Base-by-base conservation (phyloP, 78 protist species). In the Chrysochromulina tobinii region DNA sequence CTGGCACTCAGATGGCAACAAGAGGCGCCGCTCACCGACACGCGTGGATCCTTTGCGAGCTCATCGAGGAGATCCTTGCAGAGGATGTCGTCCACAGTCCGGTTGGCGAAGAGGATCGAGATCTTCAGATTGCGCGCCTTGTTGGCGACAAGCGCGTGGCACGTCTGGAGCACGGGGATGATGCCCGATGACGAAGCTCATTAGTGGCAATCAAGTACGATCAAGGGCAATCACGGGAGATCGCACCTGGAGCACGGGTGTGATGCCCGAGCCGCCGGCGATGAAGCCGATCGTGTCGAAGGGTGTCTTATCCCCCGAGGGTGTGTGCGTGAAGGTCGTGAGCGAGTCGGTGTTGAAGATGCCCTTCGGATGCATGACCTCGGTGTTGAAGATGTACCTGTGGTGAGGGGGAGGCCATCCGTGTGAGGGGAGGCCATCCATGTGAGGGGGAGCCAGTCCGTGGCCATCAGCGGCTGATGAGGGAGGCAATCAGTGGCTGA, bases 261-360 rank as follows among this genome's bases (percentile, higher is more conserved):
- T 95, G 90, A 96, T 95, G 88, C 98, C 98, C 0, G 97, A 92
- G 67, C 98, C 98, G 72, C 98, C 98, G 23, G 94, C 89, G 25
- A 96, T 88, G 93, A 96, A 85, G 61, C 96, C 97, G 50, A 96
- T 5, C 54, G 20, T 72, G 53, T 38, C 6, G 53, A 27, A 72
- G n/a, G 81, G 5, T 9, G 14, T 3, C 53, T 72, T 38, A 11
- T 12, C 38, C 25, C 17, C 53, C n/a, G 15, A 7, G 81, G 5
- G 57, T 15, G 9, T 38, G 81, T 66, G 15, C 27, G 38, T 72
- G 81, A 72, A 72, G 53, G 81, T 72, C 53, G 17, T 38, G 53
- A 38, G 4, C 54, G 54, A 11, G 20, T 23, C 81, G 57, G 48
- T 5, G 20, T 38, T 5, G n/a, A 14, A 14, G 57, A 15, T 8